Base-by-base conservation (phyloP, 176 grass and related monocot species). In the Avena atlantica region DNA sequence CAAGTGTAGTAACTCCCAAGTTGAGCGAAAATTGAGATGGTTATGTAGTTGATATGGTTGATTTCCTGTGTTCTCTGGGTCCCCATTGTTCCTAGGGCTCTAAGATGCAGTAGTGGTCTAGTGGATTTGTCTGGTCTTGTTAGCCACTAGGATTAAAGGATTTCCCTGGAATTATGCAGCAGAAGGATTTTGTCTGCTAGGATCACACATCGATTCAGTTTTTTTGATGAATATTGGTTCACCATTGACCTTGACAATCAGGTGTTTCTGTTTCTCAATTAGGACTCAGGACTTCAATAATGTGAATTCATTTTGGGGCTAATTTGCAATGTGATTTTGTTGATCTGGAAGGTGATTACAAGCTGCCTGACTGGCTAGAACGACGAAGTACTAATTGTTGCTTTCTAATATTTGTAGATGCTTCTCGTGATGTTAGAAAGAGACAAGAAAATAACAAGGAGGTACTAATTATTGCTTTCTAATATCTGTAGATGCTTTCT, bases 31-130 rank as follows among this genome's bases (percentile, higher is more conserved):
- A 15, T 40, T 12, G 7, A 40, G 77, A 6, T 45, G 34, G 55
- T 79, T 79, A 45, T 79, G 17, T 62, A 24, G 34, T 79, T 24
- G 77, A 45, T 62, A 23, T 60, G 6, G 61, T 79, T 62, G 36
- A 15, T 79, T 79, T 79, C 6, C 36, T 44, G 5, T 62, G 56
- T 62, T 79, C 3, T 62, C 56, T 45, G 36, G 77, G 56, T 62
- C 6, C 20, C 36, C 77, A 62, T 79, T 10, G 19, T 60, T 44
- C 16, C 29, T 23, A 12, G 2, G 17, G 31, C 55, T 79, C 44
- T 79, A 79, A 42, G 31, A 61, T 3, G 55, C 56, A 62, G 2
- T 79, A 45, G 1, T 20, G 56, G 11, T 45, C 0, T 79, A 45
- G 1, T 20, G 56, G 11, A 24, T 62, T 61, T 62, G 56, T 62